A percentile compares a stretch with the other conserved stretches of the same genome.
phyloP scores from a whole-genome alignment of 805 yeast genomes.

The Zygosaccharomyces rouxii region DNA sequence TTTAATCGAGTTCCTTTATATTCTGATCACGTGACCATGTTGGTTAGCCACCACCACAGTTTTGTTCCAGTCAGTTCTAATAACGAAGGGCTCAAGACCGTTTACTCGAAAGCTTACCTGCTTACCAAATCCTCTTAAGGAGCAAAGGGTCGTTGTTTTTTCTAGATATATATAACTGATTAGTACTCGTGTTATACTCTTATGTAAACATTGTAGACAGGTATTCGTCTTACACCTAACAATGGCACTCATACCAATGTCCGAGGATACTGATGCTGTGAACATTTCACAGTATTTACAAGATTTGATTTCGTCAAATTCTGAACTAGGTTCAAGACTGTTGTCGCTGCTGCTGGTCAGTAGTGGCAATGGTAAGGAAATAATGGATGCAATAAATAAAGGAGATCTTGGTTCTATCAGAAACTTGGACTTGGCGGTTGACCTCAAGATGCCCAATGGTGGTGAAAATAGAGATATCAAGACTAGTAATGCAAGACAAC shows the following conservation, averaged over 20 bases:
- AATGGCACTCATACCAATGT: not conserved
- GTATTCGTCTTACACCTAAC: no score
- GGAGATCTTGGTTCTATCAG: slow-evolving; percentile 15
- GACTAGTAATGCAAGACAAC: slow-evolving; percentile 1
- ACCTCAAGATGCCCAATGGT: slow-evolving; percentile 5
- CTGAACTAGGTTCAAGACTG: slow-evolving; percentile 31
- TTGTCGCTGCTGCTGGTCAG: slow-evolving; percentile 31
- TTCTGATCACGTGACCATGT: not conserved
- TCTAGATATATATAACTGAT: no score
- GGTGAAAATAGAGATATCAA: not conserved
- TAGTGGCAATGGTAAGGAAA: slow-evolving; percentile 29
- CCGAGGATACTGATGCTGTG: slow-evolving; percentile 2
- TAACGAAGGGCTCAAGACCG: not conserved
- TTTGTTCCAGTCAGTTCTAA: not conserved
- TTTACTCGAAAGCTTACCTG: no score
- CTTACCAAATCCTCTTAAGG: no score
- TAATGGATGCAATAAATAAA: slow-evolving; percentile 28
- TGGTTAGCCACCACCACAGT: slow-evolving; percentile 7
- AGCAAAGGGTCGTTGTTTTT: no score
- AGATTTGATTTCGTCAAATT: slow-evolving; percentile 24
- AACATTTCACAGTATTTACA: slow-evolving; percentile 17
- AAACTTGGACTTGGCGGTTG: slow-evolving; percentile 9
- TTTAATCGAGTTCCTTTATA: not conserved
- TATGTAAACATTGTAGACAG: no score
- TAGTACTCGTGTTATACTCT: no score